A percentile compares a stretch with the other conserved stretches of the same genome.
Conservation (phyloP, 176 grass and related monocot species). For the Phragmites australis region DNA sequence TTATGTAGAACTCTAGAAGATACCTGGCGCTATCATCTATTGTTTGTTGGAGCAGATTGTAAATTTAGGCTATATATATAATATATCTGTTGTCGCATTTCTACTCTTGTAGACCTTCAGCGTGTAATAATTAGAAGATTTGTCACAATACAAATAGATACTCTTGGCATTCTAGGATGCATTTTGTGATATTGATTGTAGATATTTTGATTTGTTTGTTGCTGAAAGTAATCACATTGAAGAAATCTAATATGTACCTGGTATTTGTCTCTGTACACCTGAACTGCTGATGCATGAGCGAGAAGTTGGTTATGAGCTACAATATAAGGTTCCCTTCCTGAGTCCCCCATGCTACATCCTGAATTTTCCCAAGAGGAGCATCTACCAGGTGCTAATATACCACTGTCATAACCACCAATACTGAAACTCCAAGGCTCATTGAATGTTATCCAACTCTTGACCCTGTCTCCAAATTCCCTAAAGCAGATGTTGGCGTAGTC, state of each 20-base stretch:
- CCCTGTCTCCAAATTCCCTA: slow-evolving; percentile 71
- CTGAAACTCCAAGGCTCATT: slow-evolving; percentile 91
- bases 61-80: background rate
- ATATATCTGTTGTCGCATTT: background rate
- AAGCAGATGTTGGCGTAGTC: slow-evolving; percentile 77
- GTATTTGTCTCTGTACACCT: slow-evolving; percentile 60
- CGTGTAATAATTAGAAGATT: slow-evolving; percentile 8
- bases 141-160: background rate
- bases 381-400: slow-evolving; percentile 67
- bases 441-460: slow-evolving; percentile 89
- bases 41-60: slow-evolving; percentile 27
- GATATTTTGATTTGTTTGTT: slow-evolving; percentile 9
- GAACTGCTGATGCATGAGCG: slow-evolving; percentile 68
- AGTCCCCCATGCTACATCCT: slow-evolving; percentile 66
- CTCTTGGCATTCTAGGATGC: background rate
- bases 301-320: slow-evolving; percentile 77
- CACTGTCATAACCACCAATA: slow-evolving; percentile 51
- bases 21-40: background rate
- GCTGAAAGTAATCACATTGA: background rate
- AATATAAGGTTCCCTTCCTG: slow-evolving; percentile 67
- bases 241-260: slow-evolving; percentile 47
- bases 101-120: background rate
- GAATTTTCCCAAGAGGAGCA: slow-evolving; percentile 45
- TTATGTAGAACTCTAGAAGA: background rate
- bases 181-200: slow-evolving; percentile 16